Conservation (phyloP, 1,139 yeast genomes). For the Geotrichum carabidarum region DNA sequence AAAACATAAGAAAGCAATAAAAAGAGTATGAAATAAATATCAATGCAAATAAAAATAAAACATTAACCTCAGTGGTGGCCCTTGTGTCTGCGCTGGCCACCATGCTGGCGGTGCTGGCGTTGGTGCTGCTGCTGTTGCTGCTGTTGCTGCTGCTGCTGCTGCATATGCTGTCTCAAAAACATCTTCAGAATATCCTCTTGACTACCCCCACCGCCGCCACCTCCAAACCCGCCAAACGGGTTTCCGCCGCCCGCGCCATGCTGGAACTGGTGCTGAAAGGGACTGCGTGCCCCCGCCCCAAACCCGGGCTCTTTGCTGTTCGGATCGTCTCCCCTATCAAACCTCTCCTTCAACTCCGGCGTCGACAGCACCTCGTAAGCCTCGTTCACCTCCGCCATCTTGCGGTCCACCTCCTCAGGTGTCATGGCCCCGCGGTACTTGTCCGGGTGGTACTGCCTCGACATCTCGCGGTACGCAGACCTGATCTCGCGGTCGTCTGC, state of each 20-base stretch:
- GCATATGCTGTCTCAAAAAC: slow-evolving; percentile 1
- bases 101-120: background rate
- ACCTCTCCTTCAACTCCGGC: slow-evolving; percentile 56
- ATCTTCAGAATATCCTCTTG: slow-evolving; percentile 4
- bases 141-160: slow-evolving; percentile 7
- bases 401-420: slow-evolving; percentile 67
- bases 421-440: slow-evolving; percentile 67
- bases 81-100: background rate
- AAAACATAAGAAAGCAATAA: background rate
- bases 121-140: background rate
- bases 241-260: slow-evolving; percentile 4
- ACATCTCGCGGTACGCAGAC: slow-evolving; percentile 72
- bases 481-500: slow-evolving; percentile 74
- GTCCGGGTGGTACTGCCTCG: slow-evolving; percentile 87
- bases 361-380: slow-evolving; percentile 85
- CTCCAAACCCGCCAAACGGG: background rate
- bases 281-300: background rate
- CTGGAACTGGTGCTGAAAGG: slow-evolving; percentile 5
- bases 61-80: background rate
- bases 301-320: slow-evolving; percentile 37
- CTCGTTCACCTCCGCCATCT: slow-evolving; percentile 88
- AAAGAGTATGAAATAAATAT: background rate
- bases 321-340: slow-evolving; percentile 61
- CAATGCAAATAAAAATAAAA: background rate
- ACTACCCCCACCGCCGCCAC: background rate